Base-by-base conservation (phyloP, 106 monocot genomes). In the Acorus gramineus region DNA sequence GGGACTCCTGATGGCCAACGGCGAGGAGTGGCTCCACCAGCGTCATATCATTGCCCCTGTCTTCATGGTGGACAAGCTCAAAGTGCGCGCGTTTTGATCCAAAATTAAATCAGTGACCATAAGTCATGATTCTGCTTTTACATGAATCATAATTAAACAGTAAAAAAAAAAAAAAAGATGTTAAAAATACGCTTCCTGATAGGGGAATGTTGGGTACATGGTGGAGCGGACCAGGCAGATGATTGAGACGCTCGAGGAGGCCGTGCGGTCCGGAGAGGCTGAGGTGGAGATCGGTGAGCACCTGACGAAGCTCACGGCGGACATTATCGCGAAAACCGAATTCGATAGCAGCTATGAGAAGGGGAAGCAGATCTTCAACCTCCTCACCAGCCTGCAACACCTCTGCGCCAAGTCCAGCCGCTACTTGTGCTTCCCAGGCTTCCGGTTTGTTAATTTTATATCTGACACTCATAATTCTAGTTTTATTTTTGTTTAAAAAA, bases 31-130 rank as follows among this genome's bases (percentile, higher is more conserved):
- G 91, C 47, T 72, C 57, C 90, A 85, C 73, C 96, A 90, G 45
- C 90, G 96, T 49, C 96, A 85, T 46, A 65, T 85, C 46, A 87
- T 91, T 1, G 96, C 90, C 5, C 96, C 96, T 2, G 77, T 80
- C 50, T 91, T 96, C 81, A 83, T 85, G 85, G 91, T 82, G 3
- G 96, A 87, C 47, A 87, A 81, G 67, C 96, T 91, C 73, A 96
- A 96, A 81, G 90, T 85, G 66, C 48, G 28, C 28, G 1, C 1
- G 28, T 28, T 28, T 28, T 28, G 28, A 28, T 28, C 28, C 28
- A 28, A 28, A 28, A 28, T 28, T 28, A 28, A 28, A 28, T 1
- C 28, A 28, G 28, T 28, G 28, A 28, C 28, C 28, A 28, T 28
- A 28, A 28, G 28, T 28, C 28, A 28, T 28, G 28, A 28, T 28